Base-by-base conservation (phyloP, 1,284 basidiomycete species). In the Xerocomus nothofagi region DNA sequence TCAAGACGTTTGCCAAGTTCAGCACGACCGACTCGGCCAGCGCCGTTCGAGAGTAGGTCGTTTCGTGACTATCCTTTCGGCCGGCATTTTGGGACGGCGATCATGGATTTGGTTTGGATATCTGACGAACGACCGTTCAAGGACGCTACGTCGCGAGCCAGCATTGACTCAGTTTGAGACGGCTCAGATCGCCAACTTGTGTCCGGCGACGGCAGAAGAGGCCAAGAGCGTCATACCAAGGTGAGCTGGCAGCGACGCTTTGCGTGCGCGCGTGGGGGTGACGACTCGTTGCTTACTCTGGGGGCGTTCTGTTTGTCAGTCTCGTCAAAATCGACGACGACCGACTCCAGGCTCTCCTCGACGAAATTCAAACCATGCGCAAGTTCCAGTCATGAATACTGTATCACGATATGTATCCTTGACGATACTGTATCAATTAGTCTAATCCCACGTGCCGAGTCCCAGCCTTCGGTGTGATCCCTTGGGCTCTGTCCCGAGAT, bases 181-280 rank as follows among this genome's bases (percentile, higher is more conserved):
- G 18, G 93, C 92, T 2, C 93, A 96, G 63, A 87, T 97, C 39
- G 92, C 91, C 20, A 95, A 95, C 62, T 69, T 97, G 48, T 92
- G 90, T 62, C 91, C 93, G 14, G 89, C 85, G 34, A 84, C 87
- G 55, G 81, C 90, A 4, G 93, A 96, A 57, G 93, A 96, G 68
- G 88, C 93, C 15, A 95, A 93, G 73, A 93, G 91, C 60, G 79
- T 94, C 47, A 78, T 97, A 44, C 93, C 93, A 5, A 95, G 92
- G 90, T 86, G 49, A 10, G 49, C 2, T n/a, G 27, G 0, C 18
- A n/a, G 10, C 21, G 32, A 23, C 31, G 17, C 17, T 12, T n/a
- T 15, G 21, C 20, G 11, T 7, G 23, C 26, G 23, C 2, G 23
- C 18, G 10, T 6, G 23, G 23, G 23, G 8, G 8, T n/a, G 29